A percentile compares a stretch with the other conserved stretches of the same genome.
These are phyloP conservation scores for Papilionanthe hybrid DNA, from an alignment of 116 monocot species.

Conservation along the genomic window DNA sequence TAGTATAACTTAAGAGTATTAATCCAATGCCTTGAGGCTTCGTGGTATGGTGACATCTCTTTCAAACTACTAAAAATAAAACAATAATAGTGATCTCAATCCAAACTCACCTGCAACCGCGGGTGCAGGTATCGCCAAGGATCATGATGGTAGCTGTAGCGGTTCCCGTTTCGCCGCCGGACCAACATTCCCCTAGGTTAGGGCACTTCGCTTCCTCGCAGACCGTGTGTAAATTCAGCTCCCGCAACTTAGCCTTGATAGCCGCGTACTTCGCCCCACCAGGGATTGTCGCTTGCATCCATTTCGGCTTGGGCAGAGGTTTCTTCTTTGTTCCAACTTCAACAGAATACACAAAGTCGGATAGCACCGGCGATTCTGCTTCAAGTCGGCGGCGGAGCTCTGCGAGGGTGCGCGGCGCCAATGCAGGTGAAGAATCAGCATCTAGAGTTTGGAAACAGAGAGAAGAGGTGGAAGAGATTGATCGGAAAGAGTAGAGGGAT, in stretches of 20 bases:
- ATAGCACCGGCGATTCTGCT: constrained; percentile 46
- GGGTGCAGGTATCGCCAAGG: constrained; percentile 83
- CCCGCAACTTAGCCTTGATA: constrained; percentile 83
- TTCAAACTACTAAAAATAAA: no score
- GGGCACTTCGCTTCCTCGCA: constrained; percentile 98
- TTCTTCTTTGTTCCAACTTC: constrained; percentile 89
- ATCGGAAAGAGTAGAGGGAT: constrained; percentile 12
- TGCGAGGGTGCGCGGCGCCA: constrained; percentile 43
- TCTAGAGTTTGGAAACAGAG: constrained; percentile 22
- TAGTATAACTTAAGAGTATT: no score
- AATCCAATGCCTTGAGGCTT: no score
- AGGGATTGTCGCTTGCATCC: constrained; percentile 87
- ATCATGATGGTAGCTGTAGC: constrained; percentile 98
- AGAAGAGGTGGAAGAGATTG: constrained; percentile 11
- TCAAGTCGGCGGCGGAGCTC: constrained; percentile 70
- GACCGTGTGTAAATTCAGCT: constrained; percentile 85
- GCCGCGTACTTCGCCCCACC: constrained; percentile 82
- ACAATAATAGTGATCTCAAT: not conserved
- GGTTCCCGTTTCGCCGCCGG: constrained; percentile 91
- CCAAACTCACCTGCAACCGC: constrained; percentile 60
- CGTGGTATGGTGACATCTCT: no score
- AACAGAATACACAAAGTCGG: constrained; percentile 84
- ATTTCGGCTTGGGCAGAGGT: constrained; percentile 81
- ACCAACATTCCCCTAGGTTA: constrained; percentile 94
- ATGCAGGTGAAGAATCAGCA: not conserved